phyloP scores from a whole-genome alignment of 768 basidiomycete species.

The Tubosaeta sp. region DNA sequence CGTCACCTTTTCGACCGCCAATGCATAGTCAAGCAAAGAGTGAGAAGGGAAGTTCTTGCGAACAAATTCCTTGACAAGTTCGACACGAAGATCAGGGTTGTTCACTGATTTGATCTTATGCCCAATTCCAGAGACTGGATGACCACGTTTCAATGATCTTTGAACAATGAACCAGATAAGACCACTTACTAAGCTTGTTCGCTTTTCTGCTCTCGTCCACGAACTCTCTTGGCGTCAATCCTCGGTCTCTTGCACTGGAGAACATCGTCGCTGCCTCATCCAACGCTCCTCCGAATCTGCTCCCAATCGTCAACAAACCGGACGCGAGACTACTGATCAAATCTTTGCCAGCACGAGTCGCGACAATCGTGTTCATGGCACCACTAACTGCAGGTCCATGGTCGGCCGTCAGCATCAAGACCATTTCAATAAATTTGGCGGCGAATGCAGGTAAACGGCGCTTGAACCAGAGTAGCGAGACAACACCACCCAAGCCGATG shows the following conservation, averaged over 20 bases:
- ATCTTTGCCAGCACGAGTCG: constrained; percentile 98
- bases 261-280: constrained; percentile 98
- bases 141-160: constrained; percentile 6
- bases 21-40: constrained; percentile 87
- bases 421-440: constrained; percentile 99
- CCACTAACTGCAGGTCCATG: constrained; percentile 97
- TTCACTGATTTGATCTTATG: constrained; percentile 99
- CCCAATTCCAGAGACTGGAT: constrained; percentile 88
- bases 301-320: constrained; percentile 95
- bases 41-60: constrained; percentile 94
- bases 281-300: constrained; percentile 96
- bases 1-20: constrained; percentile 96
- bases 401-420: constrained; percentile 97
- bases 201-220: constrained; percentile 90
- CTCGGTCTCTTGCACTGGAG: constrained; percentile 84
- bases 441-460: constrained; percentile 88
- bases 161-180: neutral
- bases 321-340: constrained; percentile 94
- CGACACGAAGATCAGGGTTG: constrained; percentile 90
- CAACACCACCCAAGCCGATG: constrained; percentile 95
- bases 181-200: constrained; percentile 84
- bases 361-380: constrained; percentile 99
- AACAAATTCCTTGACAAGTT: constrained; percentile 95
- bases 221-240: constrained; percentile 96
- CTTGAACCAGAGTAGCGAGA: constrained; percentile 97